Evolutionary conservation across 306 rosid species (phyloP).

Genomic region (Inga leiocalycina): DNA sequence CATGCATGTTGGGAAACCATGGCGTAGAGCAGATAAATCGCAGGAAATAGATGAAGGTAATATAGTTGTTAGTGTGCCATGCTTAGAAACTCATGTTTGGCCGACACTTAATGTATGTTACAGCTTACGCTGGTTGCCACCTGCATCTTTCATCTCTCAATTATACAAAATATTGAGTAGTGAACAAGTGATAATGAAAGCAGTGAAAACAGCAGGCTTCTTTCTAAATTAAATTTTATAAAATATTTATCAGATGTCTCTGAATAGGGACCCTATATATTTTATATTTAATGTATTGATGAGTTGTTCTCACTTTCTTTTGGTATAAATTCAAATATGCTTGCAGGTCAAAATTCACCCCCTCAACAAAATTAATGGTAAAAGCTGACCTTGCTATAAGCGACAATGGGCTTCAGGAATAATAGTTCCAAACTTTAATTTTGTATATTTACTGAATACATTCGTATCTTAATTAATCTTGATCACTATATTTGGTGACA

Average conservation of each 20-base stretch:
- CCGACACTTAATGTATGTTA: slow-evolving; percentile 2
- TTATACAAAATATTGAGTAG: neutral
- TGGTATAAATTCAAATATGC: slow-evolving; percentile 26
- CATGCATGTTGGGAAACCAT: slow-evolving; percentile 83
- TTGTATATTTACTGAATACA: neutral
- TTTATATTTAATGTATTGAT: neutral
- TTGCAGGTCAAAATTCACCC: slow-evolving; percentile 51
- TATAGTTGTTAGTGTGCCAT: slow-evolving; percentile 6
- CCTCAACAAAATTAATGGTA: slow-evolving; percentile 54
- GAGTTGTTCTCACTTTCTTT: slow-evolving; percentile 11
- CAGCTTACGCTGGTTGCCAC: slow-evolving; percentile 1
- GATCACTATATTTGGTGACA: slow-evolving; percentile 19
- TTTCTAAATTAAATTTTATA: neutral
- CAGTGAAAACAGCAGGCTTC: slow-evolving; percentile 4
- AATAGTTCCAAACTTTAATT: slow-evolving; percentile 13
- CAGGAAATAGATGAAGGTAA: slow-evolving; percentile 55
- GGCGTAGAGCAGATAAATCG: slow-evolving; percentile 69
- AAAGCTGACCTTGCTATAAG: slow-evolving; percentile 4
- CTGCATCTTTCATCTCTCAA: slow-evolving; percentile 3
- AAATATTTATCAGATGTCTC: too few relatives aligned
- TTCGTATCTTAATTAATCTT: slow-evolving; percentile 5
- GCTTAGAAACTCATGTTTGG: slow-evolving; percentile 18
- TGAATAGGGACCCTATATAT: neutral
- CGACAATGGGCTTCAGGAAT: neutral
- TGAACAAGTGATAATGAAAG: slow-evolving; percentile 7